Percentiles rank a stretch among this genome's conserved stretches.
These are phyloP conservation scores for Fraxinus angustifolia DNA, from an alignment of 305 asterid genomes.

Conservation along the genomic window DNA sequence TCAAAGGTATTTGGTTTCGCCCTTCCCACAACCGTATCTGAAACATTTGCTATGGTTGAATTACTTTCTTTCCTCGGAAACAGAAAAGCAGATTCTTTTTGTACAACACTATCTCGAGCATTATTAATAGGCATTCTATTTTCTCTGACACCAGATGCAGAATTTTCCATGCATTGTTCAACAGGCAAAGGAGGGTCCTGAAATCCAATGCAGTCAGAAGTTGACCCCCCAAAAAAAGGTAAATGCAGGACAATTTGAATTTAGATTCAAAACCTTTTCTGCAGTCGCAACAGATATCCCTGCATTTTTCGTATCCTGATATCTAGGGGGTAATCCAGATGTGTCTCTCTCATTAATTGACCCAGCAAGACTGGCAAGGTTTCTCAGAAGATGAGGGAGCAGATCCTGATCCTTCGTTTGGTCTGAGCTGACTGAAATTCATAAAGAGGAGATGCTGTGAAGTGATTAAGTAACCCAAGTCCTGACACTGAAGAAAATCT, in stretches of 20 bases:
- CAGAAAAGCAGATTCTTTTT: slow-evolving; percentile 28
- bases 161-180: slow-evolving; percentile 32
- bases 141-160: slow-evolving; percentile 37
- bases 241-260: slow-evolving; percentile 14
- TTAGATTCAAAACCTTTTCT: slow-evolving; percentile 45
- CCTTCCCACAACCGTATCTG: slow-evolving; percentile 36
- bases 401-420: slow-evolving; percentile 75
- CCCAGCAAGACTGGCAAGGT: slow-evolving; percentile 69
- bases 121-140: slow-evolving; percentile 28
- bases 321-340: slow-evolving; percentile 39
- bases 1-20: slow-evolving; percentile 55
- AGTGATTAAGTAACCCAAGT: slow-evolving; percentile 13
- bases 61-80: slow-evolving; percentile 37
- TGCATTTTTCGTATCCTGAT: slow-evolving; percentile 47
- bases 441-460: slow-evolving; percentile 20
- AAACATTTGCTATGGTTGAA: slow-evolving; percentile 33
- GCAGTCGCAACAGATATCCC: slow-evolving; percentile 43
- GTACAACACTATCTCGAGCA: slow-evolving; percentile 36
- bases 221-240: slow-evolving; percentile 17
- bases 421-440: slow-evolving; percentile 74
- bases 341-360: slow-evolving; percentile 43
- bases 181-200: slow-evolving; percentile 48
- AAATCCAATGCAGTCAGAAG: slow-evolving; percentile 37
- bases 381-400: slow-evolving; percentile 67
- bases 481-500: slow-evolving; percentile 4